Percentiles rank a stretch among this genome's conserved stretches.
Evolutionary conservation across 805 yeast species (phyloP).

Genomic region (Scheffersomyces coipomensis): DNA sequence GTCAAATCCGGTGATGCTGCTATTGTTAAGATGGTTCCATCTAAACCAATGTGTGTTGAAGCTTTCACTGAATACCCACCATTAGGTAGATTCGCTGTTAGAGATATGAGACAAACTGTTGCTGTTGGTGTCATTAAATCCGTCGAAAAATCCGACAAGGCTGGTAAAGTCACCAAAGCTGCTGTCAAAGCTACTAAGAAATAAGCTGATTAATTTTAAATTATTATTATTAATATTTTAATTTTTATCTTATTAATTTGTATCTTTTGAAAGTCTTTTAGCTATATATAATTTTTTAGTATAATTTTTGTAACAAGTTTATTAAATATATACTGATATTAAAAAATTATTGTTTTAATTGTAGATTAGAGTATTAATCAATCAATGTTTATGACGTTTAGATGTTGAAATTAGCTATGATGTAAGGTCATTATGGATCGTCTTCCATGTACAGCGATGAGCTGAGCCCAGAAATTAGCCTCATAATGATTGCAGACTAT

Average conservation of each 20-base stretch:
- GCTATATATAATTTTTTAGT: no score
- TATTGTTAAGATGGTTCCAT: conserved; percentile 41
- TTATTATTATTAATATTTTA: background rate
- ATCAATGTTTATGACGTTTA: no score
- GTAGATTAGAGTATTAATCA: no score
- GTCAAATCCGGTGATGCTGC: conserved; percentile 40
- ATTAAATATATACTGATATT: no score
- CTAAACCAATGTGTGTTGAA: conserved; percentile 46
- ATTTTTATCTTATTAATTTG: background rate
- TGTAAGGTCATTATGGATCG: no score
- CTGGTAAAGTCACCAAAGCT: conserved; percentile 50
- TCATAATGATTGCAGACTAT: no score
- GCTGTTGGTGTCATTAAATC: conserved; percentile 98
- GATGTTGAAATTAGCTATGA: no score
- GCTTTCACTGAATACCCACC: conserved; percentile 46
- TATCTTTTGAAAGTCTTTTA: no score
- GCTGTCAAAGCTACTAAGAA: conserved; percentile 48
- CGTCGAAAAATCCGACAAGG: conserved; percentile 47
- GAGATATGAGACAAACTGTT: conserved; percentile 99
- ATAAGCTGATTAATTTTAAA: conserved; percentile 18
- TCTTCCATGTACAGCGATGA: no score
- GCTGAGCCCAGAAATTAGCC: no score
- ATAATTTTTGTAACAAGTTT: no score
- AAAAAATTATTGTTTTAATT: no score
- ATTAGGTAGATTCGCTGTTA: conserved; percentile 62